These are phyloP conservation scores for Aspergillus persii DNA, from an alignment of 2,329 filamentous ascomycete species.

Conservation along the genomic window DNA sequence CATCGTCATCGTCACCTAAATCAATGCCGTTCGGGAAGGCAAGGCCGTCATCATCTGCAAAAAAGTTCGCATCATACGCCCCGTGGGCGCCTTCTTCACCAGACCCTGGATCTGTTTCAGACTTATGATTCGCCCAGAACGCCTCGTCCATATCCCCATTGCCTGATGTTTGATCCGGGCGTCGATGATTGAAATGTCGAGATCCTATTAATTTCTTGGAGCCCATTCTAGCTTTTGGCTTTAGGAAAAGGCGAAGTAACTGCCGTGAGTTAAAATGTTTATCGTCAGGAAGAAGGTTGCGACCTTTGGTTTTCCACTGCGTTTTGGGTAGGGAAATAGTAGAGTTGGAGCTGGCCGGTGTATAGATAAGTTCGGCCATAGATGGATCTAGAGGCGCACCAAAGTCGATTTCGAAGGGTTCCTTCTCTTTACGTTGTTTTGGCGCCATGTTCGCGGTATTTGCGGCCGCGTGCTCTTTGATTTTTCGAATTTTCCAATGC, in stretches of 20 bases:
- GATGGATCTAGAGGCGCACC: slow-evolving; percentile 67
- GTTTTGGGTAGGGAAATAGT: slow-evolving; percentile 85
- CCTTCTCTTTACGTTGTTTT: slow-evolving; percentile 84
- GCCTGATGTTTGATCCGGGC: slow-evolving; percentile 54
- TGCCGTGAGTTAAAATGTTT: slow-evolving; percentile 97
- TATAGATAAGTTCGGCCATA: slow-evolving; percentile 75
- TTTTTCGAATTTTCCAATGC: slow-evolving; percentile 94
- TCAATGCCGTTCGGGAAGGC: slow-evolving; percentile 47
- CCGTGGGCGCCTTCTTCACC: slow-evolving; percentile 63
- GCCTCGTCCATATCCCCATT: slow-evolving; percentile 88
- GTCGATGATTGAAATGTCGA: slow-evolving; percentile 34
- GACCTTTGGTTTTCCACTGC: slow-evolving; percentile 91
- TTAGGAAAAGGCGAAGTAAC: slow-evolving; percentile 84
- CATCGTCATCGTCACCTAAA: slow-evolving; percentile 47
- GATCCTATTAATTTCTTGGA: slow-evolving; percentile 59
- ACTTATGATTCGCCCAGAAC: slow-evolving; percentile 74
- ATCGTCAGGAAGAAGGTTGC: slow-evolving; percentile 92
- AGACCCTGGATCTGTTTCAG: slow-evolving; percentile 52
- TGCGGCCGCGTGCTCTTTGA: slow-evolving; percentile 70
- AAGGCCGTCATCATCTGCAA: slow-evolving; percentile 66
- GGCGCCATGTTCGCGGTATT: slow-evolving; percentile 42
- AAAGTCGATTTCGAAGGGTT: slow-evolving; percentile 94
- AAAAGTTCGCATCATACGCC: slow-evolving; percentile 96
- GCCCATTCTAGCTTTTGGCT: slow-evolving; percentile 83
- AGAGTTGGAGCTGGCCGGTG: slow-evolving; percentile 73